Evolutionary conservation across 2,329 filamentous ascomycete species (phyloP).

Genomic region (Pezicula carpinea): DNA sequence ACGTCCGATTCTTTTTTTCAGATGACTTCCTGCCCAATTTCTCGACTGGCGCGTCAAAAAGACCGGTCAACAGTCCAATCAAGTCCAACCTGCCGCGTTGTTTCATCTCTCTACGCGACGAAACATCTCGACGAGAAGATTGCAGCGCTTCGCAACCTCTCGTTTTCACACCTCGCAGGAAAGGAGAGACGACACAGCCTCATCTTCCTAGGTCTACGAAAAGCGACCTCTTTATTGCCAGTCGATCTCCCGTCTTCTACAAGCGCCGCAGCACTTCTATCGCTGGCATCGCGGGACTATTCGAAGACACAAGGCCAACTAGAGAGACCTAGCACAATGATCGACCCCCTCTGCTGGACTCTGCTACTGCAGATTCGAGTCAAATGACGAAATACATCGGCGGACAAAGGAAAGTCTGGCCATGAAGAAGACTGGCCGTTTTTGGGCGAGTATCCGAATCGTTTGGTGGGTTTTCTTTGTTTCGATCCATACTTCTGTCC

Average conservation of each 20-base stretch:
- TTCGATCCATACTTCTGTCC: conserved; percentile 24
- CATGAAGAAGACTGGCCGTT: not conserved
- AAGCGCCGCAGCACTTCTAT: conserved; percentile 13
- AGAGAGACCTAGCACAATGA: conserved; percentile 2
- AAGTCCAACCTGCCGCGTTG: not conserved
- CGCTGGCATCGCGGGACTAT: conserved; percentile 18
- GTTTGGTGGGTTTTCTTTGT: not conserved
- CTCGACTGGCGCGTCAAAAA: not conserved
- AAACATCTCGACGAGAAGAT: not conserved
- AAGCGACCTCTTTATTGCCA: conserved; percentile 14
- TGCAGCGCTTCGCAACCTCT: conserved; percentile 23
- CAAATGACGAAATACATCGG: not conserved
- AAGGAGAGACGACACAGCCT: conserved; percentile 19
- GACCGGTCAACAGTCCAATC: not conserved
- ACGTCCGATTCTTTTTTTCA: not conserved
- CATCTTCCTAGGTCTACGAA: conserved; percentile 11
- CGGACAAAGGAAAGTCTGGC: not conserved
- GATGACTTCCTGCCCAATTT: not conserved
- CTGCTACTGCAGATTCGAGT: not conserved
- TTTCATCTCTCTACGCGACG: not conserved
- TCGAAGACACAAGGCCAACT: conserved; percentile 23
- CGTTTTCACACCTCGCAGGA: conserved; percentile 9
- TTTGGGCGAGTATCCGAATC: not conserved
- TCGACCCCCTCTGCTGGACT: not conserved
- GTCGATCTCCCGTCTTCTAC: conserved; percentile 14